Evolutionary conservation across 495 filamentous ascomycete species (phyloP).

Genomic region (Hypoxylon lenormandii): DNA sequence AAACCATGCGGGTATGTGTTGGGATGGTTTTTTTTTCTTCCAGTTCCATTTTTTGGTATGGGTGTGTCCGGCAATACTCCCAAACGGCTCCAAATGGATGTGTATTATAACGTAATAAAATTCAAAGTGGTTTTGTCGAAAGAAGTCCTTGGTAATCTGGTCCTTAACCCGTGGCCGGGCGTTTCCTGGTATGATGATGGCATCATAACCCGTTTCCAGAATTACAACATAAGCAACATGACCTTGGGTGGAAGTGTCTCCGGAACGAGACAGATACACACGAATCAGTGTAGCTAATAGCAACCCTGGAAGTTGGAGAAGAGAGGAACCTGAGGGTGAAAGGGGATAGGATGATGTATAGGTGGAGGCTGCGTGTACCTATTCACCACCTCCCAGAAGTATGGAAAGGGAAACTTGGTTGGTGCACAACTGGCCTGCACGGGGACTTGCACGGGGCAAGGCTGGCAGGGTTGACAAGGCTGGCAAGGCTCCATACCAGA

Average conservation of each 20-base stretch:
- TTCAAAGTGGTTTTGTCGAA: constrained; percentile 37
- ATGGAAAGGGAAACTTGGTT: constrained; percentile 58
- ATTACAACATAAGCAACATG: constrained; percentile 38
- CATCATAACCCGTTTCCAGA: constrained; percentile 29
- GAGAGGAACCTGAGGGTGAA: constrained; percentile 62
- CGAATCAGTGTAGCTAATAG: constrained; percentile 56
- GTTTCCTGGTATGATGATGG: constrained; percentile 34
- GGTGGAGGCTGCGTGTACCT: constrained; percentile 56
- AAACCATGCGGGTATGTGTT: not conserved
- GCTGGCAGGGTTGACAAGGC: constrained; percentile 46
- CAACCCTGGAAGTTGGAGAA: constrained; percentile 62
- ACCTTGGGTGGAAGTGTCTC: constrained; percentile 32
- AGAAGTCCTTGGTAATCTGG: constrained; percentile 18
- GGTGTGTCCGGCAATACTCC: constrained; percentile 32
- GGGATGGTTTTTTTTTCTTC: constrained; percentile 2
- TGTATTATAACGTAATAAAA: constrained; percentile 46
- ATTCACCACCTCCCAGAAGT: constrained; percentile 60
- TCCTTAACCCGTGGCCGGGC: constrained; percentile 25
- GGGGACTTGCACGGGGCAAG: constrained; percentile 49
- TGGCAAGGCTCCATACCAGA: constrained; percentile 40
- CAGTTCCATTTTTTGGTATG: constrained; percentile 32
- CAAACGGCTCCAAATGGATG: constrained; percentile 24
- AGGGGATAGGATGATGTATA: constrained; percentile 59
- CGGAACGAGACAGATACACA: constrained; percentile 20
- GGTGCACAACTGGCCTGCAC: constrained; percentile 49